A percentile compares a stretch with the other conserved stretches of the same genome.
Evolutionary conservation across 2,329 filamentous ascomycete species (phyloP).

Genomic region (Xylariaceae sp.): DNA sequence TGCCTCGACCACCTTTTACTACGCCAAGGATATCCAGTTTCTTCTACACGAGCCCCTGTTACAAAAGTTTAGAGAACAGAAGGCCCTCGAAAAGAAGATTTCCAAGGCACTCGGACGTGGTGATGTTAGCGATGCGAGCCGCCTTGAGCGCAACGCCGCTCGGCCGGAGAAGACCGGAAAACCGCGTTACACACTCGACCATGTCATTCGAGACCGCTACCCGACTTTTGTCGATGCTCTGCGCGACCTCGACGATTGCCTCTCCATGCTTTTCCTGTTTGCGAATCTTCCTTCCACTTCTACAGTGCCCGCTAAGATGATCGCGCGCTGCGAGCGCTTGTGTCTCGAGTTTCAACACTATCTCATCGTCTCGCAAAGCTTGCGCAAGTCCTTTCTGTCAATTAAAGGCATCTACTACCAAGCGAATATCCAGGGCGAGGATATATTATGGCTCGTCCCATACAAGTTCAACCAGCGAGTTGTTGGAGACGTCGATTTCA

Average conservation of each 20-base stretch:
- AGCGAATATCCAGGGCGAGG: slow-evolving; percentile 93
- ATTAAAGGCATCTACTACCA: slow-evolving; percentile 99
- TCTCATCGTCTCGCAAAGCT: slow-evolving; percentile 82
- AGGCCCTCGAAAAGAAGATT: slow-evolving; percentile 96
- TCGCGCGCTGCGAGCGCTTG: slow-evolving; percentile 87
- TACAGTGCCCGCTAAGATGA: slow-evolving; percentile 89
- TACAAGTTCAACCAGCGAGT: slow-evolving; percentile 97
- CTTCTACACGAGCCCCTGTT: slow-evolving; percentile 94
- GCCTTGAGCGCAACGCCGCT: slow-evolving; percentile 80
- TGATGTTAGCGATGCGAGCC: slow-evolving; percentile 81
- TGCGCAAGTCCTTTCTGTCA: slow-evolving; percentile 93
- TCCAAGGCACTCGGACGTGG: slow-evolving; percentile 85
- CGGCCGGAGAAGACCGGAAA: slow-evolving; percentile 87
- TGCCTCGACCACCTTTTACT: slow-evolving; percentile 86
- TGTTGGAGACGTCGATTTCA: slow-evolving; percentile 91
- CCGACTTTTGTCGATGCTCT: slow-evolving; percentile 94
- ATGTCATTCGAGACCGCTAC: slow-evolving; percentile 97
- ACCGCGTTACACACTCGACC: slow-evolving; percentile 85
- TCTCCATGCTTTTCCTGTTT: slow-evolving; percentile 96
- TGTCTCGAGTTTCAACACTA: slow-evolving; percentile 98
- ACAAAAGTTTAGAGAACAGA: slow-evolving; percentile 94
- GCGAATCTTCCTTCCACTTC: slow-evolving; percentile 89
- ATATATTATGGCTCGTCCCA: slow-evolving; percentile 93
- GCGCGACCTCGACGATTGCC: slow-evolving; percentile 89
- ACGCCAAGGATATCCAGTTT: slow-evolving; percentile 95